Evolutionary conservation across 495 filamentous ascomycete genomes (phyloP).

Genomic region (Chaetomium cochliodes): DNA sequence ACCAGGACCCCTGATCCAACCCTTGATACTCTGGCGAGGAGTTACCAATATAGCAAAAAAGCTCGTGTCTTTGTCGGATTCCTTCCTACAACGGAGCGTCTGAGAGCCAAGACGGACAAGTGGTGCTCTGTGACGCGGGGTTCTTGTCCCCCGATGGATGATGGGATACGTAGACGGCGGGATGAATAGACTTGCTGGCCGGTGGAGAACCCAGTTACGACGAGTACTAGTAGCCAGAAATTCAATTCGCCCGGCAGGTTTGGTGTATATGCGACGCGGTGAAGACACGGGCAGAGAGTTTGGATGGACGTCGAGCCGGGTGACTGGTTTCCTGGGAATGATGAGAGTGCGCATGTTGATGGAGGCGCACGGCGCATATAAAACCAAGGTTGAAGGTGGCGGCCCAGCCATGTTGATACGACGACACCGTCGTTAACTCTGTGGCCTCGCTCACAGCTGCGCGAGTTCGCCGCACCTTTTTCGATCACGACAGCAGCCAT

Average conservation of each 20-base stretch:
- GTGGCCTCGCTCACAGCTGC: slow-evolving; percentile 3
- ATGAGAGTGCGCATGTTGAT: background rate
- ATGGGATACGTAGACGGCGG: background rate
- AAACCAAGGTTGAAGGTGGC: background rate
- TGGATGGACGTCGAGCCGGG: background rate
- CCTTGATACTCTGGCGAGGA: background rate
- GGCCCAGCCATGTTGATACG: slow-evolving; percentile 5
- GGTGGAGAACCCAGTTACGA: background rate
- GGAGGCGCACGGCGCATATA: slow-evolving; percentile 13
- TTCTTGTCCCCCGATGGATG: background rate
- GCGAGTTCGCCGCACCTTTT: background rate
- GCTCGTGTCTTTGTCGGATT: background rate
- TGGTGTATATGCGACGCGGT: too few species aligned
- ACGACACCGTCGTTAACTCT: slow-evolving; percentile 2
- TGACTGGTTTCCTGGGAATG: too few species aligned
- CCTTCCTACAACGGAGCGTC: too few species aligned
- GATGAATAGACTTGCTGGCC: background rate
- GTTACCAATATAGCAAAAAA: background rate
- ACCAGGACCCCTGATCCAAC: background rate
- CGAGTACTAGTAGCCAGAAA: background rate
- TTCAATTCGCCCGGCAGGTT: too few species aligned
- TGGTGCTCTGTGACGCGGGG: background rate
- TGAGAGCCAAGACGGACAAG: background rate
- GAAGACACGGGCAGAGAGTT: too few species aligned
- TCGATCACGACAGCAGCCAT: slow-evolving; percentile 21